Evolutionary conservation across 805 yeast species (phyloP), one percentile per base, ranked within the genome.

Genomic region (Teunomyces lycoperdinae): DNA sequence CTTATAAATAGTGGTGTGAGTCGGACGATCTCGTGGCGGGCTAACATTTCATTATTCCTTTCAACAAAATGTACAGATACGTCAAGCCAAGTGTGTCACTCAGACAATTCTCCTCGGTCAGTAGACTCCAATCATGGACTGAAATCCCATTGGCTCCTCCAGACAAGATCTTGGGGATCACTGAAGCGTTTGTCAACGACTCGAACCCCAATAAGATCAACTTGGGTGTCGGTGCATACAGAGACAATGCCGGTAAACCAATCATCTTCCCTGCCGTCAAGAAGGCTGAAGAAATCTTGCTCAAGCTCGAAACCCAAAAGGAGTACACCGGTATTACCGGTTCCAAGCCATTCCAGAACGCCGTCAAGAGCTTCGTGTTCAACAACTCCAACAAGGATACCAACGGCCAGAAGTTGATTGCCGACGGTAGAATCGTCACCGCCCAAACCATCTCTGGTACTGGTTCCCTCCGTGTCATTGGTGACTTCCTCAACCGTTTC

Each of bases 381-480:
- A 83, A 86, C 54, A 82, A 84, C 56, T 65, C 73, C 47, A 59
- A 61, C 56, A 72, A 71, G 63, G 85, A 81, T 54, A 63, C 73
- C 44, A 68, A 76, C 51, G 87, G 87, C 34, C 71, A 77, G 33
- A 63, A 77, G 50, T 78, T 85, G 48, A 66, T 85, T 38, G 68
- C 70, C 10, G 83, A 80, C 44, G 78, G 79, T 48, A 77, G 96
- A 58, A 78, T 91, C 35, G 86, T 89, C 45, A 81, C 95, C 43
- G 77, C 90, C 10, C 99, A 92, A 71, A 86, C 97, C 49, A 77
- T 92, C 52, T 86, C 96, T 34, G 99, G 99, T 53, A 92, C 99
- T 33, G 99, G 99, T 52, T 92, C 97, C 3, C 74, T 91, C 52
- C 83, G 95, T 56, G 84, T 92, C 33, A 82, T 90, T 43, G 92